A percentile compares a stretch with the other conserved stretches of the same genome.
Conservation (phyloP, 2,329 filamentous ascomycete genomes). For the Talaromyces sp. region DNA sequence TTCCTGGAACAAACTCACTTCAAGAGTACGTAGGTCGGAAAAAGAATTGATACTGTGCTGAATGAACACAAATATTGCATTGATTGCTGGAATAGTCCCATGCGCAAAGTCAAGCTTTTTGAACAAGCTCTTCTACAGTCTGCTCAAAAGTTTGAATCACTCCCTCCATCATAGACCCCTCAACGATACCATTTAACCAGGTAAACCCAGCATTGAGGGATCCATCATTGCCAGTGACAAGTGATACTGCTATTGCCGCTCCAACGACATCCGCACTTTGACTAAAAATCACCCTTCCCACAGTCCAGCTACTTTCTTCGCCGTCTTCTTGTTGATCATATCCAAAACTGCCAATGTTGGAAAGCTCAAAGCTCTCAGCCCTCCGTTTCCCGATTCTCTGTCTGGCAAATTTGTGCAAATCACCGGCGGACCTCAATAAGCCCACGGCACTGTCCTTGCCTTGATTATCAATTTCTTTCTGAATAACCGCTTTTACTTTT, state of each 20-base stretch:
- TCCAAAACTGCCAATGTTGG: background rate
- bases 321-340: background rate
- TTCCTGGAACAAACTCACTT: background rate
- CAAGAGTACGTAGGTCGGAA: no score
- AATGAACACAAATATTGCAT: background rate
- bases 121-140: background rate
- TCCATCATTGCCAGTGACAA: conserved; percentile 15
- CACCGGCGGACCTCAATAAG: background rate
- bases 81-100: background rate
- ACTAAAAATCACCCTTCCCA: conserved; percentile 15
- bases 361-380: conserved; percentile 1
- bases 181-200: conserved; percentile 8
- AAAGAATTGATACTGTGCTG: no score
- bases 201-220: conserved; percentile 4
- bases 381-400: background rate
- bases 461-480: background rate
- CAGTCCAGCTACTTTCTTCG: background rate
- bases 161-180: background rate
- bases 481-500: background rate
- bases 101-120: background rate
- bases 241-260: conserved; percentile 11
- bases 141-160: background rate
- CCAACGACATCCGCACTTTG: conserved; percentile 15
- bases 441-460: conserved; percentile 1
- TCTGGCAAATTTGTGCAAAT: background rate